These are phyloP conservation scores for Skeletonema marinoi DNA, from an alignment of 108 stramenopile species.

Conservation along the genomic window DNA sequence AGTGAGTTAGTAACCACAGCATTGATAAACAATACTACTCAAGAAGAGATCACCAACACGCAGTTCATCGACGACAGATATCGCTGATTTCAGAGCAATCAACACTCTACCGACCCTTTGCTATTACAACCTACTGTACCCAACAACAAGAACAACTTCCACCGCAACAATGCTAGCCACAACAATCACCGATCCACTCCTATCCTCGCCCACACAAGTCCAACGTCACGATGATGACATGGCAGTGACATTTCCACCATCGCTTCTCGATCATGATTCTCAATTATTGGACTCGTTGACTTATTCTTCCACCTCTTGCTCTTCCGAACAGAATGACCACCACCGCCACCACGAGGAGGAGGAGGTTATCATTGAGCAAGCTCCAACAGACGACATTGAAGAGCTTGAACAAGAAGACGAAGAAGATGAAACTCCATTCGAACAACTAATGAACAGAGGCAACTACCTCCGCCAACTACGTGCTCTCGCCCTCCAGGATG, in stretches of 20 bases:
- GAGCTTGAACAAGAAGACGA: background rate
- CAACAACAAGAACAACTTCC: background rate
- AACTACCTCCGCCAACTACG: slow-evolving; percentile 4
- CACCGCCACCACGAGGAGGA: background rate
- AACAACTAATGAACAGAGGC: slow-evolving; percentile 34
- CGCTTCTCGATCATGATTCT: background rate
- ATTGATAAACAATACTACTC: too few relatives aligned
- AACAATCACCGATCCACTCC: slow-evolving; percentile 2
- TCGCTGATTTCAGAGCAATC: background rate
- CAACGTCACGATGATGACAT: slow-evolving; percentile 1
- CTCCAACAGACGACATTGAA: background rate
- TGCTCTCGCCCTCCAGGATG: background rate
- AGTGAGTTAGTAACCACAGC: too few relatives aligned
- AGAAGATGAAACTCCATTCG: slow-evolving; percentile 17
- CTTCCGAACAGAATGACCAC: background rate
- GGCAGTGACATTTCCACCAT: background rate
- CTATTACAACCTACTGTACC: background rate
- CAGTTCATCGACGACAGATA: too few relatives aligned
- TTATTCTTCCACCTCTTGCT: background rate
- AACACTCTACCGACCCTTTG: background rate
- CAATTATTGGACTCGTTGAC: background rate
- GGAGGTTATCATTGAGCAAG: background rate
- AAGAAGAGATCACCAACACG: too few relatives aligned
- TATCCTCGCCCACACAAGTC: slow-evolving; percentile 6
- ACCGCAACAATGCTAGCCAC: slow-evolving; percentile 1